Base-by-base conservation (phyloP, 2,329 filamentous ascomycete genomes). In the Trichoderma hamatum region DNA sequence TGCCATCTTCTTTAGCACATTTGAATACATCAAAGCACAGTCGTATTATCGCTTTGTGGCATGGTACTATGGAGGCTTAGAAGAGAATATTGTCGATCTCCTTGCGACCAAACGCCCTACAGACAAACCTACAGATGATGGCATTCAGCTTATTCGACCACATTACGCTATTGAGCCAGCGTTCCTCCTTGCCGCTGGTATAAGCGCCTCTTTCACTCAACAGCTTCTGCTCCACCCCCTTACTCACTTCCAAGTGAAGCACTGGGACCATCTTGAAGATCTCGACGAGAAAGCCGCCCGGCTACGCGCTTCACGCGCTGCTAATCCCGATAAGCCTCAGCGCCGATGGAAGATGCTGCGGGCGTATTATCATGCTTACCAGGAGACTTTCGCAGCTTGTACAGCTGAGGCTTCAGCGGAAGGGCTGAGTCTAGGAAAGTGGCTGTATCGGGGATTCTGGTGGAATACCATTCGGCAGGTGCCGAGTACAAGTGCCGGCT, bases 11-110 rank as follows among this genome's bases (percentile, higher is more conserved):
- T 94, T 94, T 78, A 87, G 86, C 73, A 87, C 86, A 0, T 94
- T 94, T 72, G 92, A 94, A 79, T 92, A 88, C 59, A 82, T 93
- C 75, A 94, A 94, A 77, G 89, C 88, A 13, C 91, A 94, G 76
- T 84, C 84, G 14, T 82, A 92, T 79, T 93, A 93, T 78, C 82
- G 82, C 55, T 94, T 91, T 75, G 86, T 94, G 36, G 86, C 85
- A 16, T 89, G 86, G 81, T 92, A 89, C 76, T 94, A 94, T 72
- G 87, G 89, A 32, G 84, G 84, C 1, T 77, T 88, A 28, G 84
- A 82, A 32, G 82, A 84, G 51, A 83, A 87, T 39, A 82, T 82
- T 14, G 80, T 89, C 63, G 81, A 86, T 67, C 73, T 83, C 1
- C 78, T 87, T 0, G 84, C 84, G 10, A 78, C 77, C 69, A 84